Base-by-base conservation (phyloP, 2,329 filamentous ascomycete genomes). In the Cercospora sp. region DNA sequence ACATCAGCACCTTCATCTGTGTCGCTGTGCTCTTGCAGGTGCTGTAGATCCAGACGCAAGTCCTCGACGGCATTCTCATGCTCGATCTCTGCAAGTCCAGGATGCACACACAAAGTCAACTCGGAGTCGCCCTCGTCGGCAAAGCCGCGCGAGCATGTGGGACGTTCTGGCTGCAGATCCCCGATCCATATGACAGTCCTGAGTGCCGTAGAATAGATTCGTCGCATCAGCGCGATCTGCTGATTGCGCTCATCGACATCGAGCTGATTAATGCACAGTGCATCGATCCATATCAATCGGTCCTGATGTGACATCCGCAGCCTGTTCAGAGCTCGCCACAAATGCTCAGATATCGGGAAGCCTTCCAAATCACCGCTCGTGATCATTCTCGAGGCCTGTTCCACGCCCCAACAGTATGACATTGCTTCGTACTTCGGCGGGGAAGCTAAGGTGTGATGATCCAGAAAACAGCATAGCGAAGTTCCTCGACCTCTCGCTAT, bases 231-330 rank as follows among this genome's bases (percentile, higher is more conserved):
- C 8, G 51, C n/a, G 23, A 75, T 69, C 48, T 75, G 72, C 31
- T 67, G 61, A 45, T 70, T 71, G 18, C 65, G 65, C 48, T 75
- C 74, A 13, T 53, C 51, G 36, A 70, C 57, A 59, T 73, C 63
- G 5, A 62, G 51, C 60, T 75, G 73, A 60, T 74, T 70, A 53
- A 75, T 75, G 61, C 69, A 74, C 1, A 75, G 39, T n/a, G 67
- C 67, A 65, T 75, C 73, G 13, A 73, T 63, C 73, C 73, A 75
- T 6, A 72, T 58, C n/a, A 60, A 20, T 12, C 70, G 66, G 9
- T 64, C 55, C 20, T 57, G 45, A 31, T 53, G 12, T 3, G 42
- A 4, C 12, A 63, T 36, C 8, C 69, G 64, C 30, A 70, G 65
- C 12, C 67, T 57, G 16, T 58, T 28, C n/a, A 70, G 39, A 30